Evolutionary conservation across 2,329 filamentous ascomycete genomes (phyloP), one percentile per base, ranked within the genome.

Genomic region (Arthrobotrys entomopaga): DNA sequence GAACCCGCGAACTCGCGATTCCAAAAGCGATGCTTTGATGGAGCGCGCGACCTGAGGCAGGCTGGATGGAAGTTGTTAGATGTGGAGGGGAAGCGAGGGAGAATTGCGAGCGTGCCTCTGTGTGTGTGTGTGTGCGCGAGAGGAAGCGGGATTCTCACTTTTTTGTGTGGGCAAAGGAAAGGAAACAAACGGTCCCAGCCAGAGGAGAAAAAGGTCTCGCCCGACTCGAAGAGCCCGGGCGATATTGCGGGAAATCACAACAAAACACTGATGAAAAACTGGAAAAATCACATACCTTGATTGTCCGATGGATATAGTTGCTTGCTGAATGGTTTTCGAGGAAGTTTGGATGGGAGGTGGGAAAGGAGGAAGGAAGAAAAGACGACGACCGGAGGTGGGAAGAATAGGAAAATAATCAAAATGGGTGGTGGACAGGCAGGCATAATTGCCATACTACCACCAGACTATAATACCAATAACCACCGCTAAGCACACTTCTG

Each of bases 261-360:
- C 70, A 67, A 67, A 74, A 43, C 29, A 67, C 50, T 69, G 70
- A 66, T 63, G 64, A 65, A 61, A 69, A 61, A 40, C 15, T 22
- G 22, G 26, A 43, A 64, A 74, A 74, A 74, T 58, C 15, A 74
- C 70, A 74, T 74, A 74, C 70, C 73, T 73, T 20, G 66, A 69
- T 46, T n/a, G 56, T 29, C 16, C 42, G 53, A 56, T 64, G 48
- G 48, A 16, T 48, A 42, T 22, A 70, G 58, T 22, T 42, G 58
- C 50, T 34, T 54, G 40, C 63, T 38, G 70, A 42, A 24, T 67
- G n/a, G 52, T 69, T 67, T 71, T 71, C 38, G 46, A 59, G 52
- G 40, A 60, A n/a, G 48, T 54, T 54, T 38, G 42, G 59, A 61
- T 64, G 59, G 19, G 34, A 59, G 58, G 52, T 60, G 67, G 43